Conservation (phyloP, 768 basidiomycete species). For the Kwoniella dejecticola region DNA sequence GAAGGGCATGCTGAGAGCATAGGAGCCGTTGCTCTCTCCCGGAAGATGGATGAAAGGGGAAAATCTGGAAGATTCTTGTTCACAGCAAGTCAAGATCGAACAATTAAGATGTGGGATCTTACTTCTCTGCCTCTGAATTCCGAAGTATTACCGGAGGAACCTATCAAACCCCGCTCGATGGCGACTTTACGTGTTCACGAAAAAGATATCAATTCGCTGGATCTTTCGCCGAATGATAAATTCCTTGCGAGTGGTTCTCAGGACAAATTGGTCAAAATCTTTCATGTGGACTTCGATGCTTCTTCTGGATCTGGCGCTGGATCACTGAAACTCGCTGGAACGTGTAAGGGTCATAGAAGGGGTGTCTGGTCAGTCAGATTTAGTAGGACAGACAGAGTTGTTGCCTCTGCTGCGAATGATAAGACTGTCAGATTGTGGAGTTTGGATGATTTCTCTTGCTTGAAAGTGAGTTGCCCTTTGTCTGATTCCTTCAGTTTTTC, state of each 20-base stretch:
- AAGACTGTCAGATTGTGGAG: slow-evolving; percentile 93
- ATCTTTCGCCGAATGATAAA: slow-evolving; percentile 84
- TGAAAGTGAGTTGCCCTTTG: slow-evolving; percentile 60
- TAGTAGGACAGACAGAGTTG: slow-evolving; percentile 73
- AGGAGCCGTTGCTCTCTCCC: slow-evolving; percentile 83
- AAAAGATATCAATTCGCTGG: slow-evolving; percentile 97
- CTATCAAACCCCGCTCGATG: slow-evolving; percentile 68
- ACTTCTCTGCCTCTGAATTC: slow-evolving; percentile 29
- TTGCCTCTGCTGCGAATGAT: slow-evolving; percentile 94
- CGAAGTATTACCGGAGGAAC: slow-evolving; percentile 58
- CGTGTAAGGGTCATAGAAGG: slow-evolving; percentile 92
- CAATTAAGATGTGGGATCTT: slow-evolving; percentile 99
- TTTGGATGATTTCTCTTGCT: slow-evolving; percentile 86
- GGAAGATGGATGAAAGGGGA: slow-evolving; percentile 54
- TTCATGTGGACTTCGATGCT: slow-evolving; percentile 66
- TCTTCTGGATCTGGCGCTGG: slow-evolving; percentile 60
- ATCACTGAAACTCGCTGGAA: slow-evolving; percentile 74
- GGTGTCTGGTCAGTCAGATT: slow-evolving; percentile 96
- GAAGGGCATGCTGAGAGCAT: slow-evolving; percentile 94
- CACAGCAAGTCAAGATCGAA: slow-evolving; percentile 94
- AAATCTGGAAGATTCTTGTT: slow-evolving; percentile 69
- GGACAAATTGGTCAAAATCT: slow-evolving; percentile 91
- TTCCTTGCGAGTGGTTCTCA: slow-evolving; percentile 92
- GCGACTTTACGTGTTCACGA: slow-evolving; percentile 90
- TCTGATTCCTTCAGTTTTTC: too few relatives aligned